Evolutionary conservation across 1,284 basidiomycete species (phyloP).

Genomic region (Cryptococcus sp.): DNA sequence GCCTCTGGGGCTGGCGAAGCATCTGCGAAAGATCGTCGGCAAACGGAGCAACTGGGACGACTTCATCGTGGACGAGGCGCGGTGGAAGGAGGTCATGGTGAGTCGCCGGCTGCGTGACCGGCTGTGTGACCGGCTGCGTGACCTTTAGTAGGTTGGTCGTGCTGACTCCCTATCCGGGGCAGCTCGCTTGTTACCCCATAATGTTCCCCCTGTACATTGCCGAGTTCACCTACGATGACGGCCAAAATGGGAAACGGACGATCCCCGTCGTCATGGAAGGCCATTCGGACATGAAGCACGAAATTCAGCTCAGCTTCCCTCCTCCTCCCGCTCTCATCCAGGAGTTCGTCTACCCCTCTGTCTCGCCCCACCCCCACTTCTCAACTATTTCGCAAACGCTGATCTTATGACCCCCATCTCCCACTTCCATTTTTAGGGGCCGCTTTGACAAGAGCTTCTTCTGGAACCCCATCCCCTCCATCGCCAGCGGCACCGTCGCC

Average conservation of each 20-base stretch:
- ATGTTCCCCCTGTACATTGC: constrained; percentile 48
- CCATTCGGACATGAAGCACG: constrained; percentile 30
- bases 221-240: constrained; percentile 37
- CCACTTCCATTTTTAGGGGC: constrained; percentile 10
- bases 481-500: constrained; percentile 26
- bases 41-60: constrained; percentile 18
- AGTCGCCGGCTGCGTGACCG: constrained; percentile 12
- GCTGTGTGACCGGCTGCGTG: neutral
- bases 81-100: constrained; percentile 40
- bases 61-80: constrained; percentile 23
- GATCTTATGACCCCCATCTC: neutral
- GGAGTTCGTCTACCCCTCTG: constrained; percentile 12
- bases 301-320: constrained; percentile 27
- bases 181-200: constrained; percentile 48
- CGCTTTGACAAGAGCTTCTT: constrained; percentile 34
- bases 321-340: constrained; percentile 30
- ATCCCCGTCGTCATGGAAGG: constrained; percentile 45
- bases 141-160: neutral
- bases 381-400: neutral
- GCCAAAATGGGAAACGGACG: constrained; percentile 22
- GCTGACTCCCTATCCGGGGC: neutral
- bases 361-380: neutral
- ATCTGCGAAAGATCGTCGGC: constrained; percentile 28
- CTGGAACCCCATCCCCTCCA: constrained; percentile 37
- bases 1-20: constrained; percentile 33